Percentiles rank a stretch among this genome's conserved stretches.
Conservation (phyloP, 2,329 filamentous ascomycete species). For the Pseudocercospora crystallina region DNA sequence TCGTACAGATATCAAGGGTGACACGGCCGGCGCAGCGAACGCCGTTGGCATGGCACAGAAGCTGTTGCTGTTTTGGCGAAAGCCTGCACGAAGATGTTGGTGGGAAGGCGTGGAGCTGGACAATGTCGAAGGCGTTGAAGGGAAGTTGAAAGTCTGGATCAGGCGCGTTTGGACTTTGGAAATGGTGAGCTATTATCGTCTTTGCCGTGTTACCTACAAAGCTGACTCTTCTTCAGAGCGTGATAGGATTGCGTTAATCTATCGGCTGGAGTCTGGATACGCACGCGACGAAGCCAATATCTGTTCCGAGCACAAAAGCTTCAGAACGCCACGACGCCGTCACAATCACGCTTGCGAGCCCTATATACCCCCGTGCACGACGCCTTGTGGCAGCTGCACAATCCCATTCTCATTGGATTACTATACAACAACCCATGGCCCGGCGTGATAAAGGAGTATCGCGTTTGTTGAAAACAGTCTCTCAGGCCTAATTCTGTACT, state of each 20-base stretch:
- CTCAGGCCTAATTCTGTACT: too few species aligned
- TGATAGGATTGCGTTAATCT: slow-evolving; percentile 32
- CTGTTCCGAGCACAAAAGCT: too few species aligned
- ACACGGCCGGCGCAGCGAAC: slow-evolving; percentile 69
- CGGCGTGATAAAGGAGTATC: too few species aligned
- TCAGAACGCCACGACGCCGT: too few species aligned
- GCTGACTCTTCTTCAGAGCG: slow-evolving; percentile 26
- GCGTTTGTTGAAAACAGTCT: too few species aligned
- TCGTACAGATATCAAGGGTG: slow-evolving; percentile 72
- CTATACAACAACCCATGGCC: too few species aligned
- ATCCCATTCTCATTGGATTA: too few species aligned
- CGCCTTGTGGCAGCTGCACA: too few species aligned
- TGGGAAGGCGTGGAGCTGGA: slow-evolving; percentile 97
- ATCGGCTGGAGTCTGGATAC: too few species aligned
- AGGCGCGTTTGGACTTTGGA: slow-evolving; percentile 96
- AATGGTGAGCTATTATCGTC: slow-evolving; percentile 66
- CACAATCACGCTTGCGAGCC: too few species aligned
- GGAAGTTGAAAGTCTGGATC: slow-evolving; percentile 96
- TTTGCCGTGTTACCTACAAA: not conserved
- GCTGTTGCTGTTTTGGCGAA: slow-evolving; percentile 94
- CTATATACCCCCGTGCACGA: too few species aligned
- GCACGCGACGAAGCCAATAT: too few species aligned
- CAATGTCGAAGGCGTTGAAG: slow-evolving; percentile 84
- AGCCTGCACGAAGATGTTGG: slow-evolving; percentile 94
- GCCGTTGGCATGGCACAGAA: slow-evolving; percentile 98